Evolutionary conservation across 2,329 filamentous ascomycete genomes (phyloP), one percentile per base, ranked within the genome.

Genomic region (Aspergillus thermomutatus): DNA sequence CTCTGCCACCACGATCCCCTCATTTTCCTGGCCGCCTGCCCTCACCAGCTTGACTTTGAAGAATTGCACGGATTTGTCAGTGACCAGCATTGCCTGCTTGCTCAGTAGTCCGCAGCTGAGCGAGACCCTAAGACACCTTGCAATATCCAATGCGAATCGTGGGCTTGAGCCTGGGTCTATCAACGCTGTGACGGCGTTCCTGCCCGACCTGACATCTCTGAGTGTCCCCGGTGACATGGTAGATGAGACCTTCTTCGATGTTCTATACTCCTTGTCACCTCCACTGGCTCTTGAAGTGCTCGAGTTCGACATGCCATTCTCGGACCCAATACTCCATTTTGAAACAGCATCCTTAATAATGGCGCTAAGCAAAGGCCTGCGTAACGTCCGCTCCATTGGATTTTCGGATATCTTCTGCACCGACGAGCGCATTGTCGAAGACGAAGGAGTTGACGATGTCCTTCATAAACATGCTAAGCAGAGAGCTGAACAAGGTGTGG

Each of bases 151-250:
- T 25, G 50, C 57, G 14, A 69, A 70, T 58, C 62, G 65, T 54
- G 49, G 52, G 7, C 62, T 71, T n/a, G 58, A 64, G 8, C 59
- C 64, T 2, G 65, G 66, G 31, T 67, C 63, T 6, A 64, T 71
- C 40, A 64, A 64, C 40, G 55, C 62, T 9, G 64, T 71, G 25
- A 65, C 66, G 1, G 53, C 57, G 8, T 68, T 66, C 26, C 57
- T 72, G 3, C 67, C 67, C 2, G 58, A 56, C 8, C 55, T 73
- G 6, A 59, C 55, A 25, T 69, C 64, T 52, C 69, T 73, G 49
- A 69, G 67, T 43, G 48, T 72, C 11, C 70, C 69, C 9, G 71
- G 70, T n/a, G 65, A 68, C 37, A 50, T 69, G n/a, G 61, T 70
- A 14, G 59, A 63, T 7, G 59, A 66, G 14, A 60, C 56, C 3